These are phyloP conservation scores for Thalassiosira mediterranea DNA, from an alignment of 352 stramenopile species.

Conservation along the genomic window DNA sequence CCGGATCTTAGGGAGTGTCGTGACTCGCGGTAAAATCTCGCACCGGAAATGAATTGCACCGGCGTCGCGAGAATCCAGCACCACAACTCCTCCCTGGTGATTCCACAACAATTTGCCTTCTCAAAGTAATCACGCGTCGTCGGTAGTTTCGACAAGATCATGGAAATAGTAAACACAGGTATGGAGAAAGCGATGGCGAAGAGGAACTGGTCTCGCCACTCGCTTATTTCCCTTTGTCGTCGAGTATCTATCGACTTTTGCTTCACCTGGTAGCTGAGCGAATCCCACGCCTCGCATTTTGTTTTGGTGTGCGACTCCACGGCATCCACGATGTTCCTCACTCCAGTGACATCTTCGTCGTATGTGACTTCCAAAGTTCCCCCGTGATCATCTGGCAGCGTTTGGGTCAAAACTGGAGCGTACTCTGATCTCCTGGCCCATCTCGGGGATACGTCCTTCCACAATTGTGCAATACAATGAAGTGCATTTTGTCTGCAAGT, in stretches of 20 bases:
- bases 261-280: slow-evolving; percentile 48
- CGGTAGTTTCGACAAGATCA: slow-evolving; percentile 60
- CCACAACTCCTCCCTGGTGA: slow-evolving; percentile 54
- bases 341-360: slow-evolving; percentile 29
- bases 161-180: slow-evolving; percentile 93
- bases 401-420: not conserved
- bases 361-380: slow-evolving; percentile 51
- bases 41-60: slow-evolving; percentile 93
- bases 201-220: slow-evolving; percentile 89
- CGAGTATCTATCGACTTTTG: slow-evolving; percentile 88
- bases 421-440: slow-evolving; percentile 8
- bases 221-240: slow-evolving; percentile 86
- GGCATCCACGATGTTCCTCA: slow-evolving; percentile 41
- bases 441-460: not conserved
- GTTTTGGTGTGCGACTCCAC: slow-evolving; percentile 16
- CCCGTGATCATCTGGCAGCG: slow-evolving; percentile 1
- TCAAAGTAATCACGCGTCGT: slow-evolving; percentile 39
- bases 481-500: not conserved
- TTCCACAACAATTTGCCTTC: slow-evolving; percentile 12
- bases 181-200: slow-evolving; percentile 90
- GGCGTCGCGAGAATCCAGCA: slow-evolving; percentile 88
- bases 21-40: slow-evolving; percentile 93
- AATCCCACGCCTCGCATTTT: slow-evolving; percentile 46
- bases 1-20: slow-evolving; percentile 89
- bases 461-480: not conserved